Conservation (phyloP, 306 rosid species). For the Inga oerstediana region DNA sequence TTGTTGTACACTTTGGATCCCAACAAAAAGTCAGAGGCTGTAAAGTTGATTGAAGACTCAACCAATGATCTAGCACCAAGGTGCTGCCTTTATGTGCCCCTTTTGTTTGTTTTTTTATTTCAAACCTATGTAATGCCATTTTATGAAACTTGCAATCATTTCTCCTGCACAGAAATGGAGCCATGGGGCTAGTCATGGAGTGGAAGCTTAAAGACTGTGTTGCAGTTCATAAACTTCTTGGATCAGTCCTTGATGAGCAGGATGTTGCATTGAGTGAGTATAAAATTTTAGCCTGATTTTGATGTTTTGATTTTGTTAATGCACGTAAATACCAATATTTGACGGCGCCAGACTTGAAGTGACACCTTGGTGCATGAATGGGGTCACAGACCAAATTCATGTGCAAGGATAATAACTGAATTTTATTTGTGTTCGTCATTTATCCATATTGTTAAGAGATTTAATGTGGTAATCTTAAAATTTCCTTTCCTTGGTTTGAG, state of each 20-base stretch:
- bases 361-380: conserved; percentile 1
- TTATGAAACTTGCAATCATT: conserved; percentile 23
- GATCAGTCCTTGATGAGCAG: conserved; percentile 57
- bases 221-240: conserved; percentile 78
- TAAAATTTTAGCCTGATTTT: neutral
- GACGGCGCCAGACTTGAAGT: neutral
- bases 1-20: conserved; percentile 70
- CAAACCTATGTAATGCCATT: neutral
- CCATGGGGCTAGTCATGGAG: conserved; percentile 64
- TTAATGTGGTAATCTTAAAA: neutral
- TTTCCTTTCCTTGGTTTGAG: neutral
- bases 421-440: neutral
- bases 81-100: conserved; percentile 40
- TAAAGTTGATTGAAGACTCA: conserved; percentile 76
- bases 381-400: neutral
- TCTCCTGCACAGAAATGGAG: conserved; percentile 59
- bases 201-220: conserved; percentile 86
- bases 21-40: conserved; percentile 68
- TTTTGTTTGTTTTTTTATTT: neutral
- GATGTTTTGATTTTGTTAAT: neutral
- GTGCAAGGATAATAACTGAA: neutral
- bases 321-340: neutral
- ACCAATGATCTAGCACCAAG: conserved; percentile 60
- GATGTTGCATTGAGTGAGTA: conserved; percentile 76
- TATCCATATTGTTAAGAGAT: neutral